Evolutionary conservation across 1,284 basidiomycete genomes (phyloP).

Genomic region (Sutorius eximius): DNA sequence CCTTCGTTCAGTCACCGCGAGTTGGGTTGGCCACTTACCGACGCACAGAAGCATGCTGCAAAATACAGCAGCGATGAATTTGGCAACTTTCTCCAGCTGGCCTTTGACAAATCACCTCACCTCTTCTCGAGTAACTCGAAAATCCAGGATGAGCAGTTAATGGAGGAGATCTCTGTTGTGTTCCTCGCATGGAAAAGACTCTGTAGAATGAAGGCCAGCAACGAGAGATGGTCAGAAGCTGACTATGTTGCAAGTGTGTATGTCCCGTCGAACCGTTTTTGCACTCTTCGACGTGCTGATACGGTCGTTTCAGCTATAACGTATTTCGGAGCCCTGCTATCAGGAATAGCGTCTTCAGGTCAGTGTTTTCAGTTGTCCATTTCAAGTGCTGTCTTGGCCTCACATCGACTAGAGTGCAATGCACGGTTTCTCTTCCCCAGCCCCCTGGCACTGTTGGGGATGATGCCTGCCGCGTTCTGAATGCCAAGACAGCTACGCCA

Average conservation of each 20-base stretch:
- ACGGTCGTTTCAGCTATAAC: slow-evolving; percentile 42
- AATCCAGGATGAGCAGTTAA: slow-evolving; percentile 30
- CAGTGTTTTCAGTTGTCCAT: slow-evolving; percentile 3
- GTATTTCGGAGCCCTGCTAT: slow-evolving; percentile 48
- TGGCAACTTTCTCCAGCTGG: slow-evolving; percentile 41
- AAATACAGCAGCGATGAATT: slow-evolving; percentile 35
- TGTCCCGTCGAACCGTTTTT: slow-evolving; percentile 17
- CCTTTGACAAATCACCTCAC: slow-evolving; percentile 36
- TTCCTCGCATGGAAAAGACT: slow-evolving; percentile 48
- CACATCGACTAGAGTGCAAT: slow-evolving; percentile 43
- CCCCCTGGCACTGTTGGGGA: slow-evolving; percentile 38
- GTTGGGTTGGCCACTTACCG: neutral
- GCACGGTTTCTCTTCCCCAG: slow-evolving; percentile 49
- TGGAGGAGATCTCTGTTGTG: slow-evolving; percentile 41
- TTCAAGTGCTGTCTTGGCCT: slow-evolving; percentile 1
- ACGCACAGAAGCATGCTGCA: slow-evolving; percentile 8
- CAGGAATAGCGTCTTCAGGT: slow-evolving; percentile 44
- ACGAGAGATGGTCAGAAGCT: slow-evolving; percentile 52
- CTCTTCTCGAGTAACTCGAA: slow-evolving; percentile 41
- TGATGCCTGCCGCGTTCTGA: slow-evolving; percentile 42
- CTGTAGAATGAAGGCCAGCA: slow-evolving; percentile 42
- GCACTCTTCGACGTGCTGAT: neutral
- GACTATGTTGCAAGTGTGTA: slow-evolving; percentile 58
- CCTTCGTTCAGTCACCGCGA: neutral
- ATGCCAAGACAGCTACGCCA: slow-evolving; percentile 45